phyloP scores from a whole-genome alignment of 345 rosid genomes.

The Syzygium aqueum region DNA sequence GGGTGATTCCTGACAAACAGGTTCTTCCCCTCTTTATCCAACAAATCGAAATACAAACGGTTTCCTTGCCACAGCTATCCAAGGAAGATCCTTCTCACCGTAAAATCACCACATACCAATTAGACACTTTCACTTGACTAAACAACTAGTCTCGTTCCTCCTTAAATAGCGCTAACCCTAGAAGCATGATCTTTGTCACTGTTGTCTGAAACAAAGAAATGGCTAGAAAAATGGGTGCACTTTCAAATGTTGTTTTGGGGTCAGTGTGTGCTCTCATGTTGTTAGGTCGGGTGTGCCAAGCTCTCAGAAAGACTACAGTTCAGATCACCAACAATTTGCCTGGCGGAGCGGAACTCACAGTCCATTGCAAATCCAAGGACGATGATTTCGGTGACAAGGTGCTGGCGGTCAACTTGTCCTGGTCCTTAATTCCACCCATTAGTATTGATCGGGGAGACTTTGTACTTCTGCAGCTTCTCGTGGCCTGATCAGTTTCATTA shows the following conservation, averaged over 20 bases:
- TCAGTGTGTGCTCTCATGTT: not conserved
- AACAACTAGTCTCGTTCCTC: not conserved
- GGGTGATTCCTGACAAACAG: not conserved
- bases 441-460: not conserved
- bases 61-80: not conserved
- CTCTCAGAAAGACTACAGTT: not conserved
- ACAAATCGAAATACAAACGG: not conserved
- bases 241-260: not conserved
- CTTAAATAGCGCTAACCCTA: not conserved
- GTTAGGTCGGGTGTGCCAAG: not conserved
- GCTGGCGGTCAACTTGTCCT: accelerated
- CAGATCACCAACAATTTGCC: not conserved
- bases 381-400: accelerated
- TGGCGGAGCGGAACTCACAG: not conserved
- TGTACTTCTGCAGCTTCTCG: not conserved
- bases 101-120: not conserved
- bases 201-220: not conserved
- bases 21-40: not conserved
- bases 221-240: not conserved
- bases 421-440: not conserved
- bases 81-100: not conserved
- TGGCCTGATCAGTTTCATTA: not conserved
- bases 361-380: not conserved
- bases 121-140: not conserved
- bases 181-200: not conserved